Evolutionary conservation across 805 yeast genomes (phyloP).

Genomic region (Priceomyces carsonii): DNA sequence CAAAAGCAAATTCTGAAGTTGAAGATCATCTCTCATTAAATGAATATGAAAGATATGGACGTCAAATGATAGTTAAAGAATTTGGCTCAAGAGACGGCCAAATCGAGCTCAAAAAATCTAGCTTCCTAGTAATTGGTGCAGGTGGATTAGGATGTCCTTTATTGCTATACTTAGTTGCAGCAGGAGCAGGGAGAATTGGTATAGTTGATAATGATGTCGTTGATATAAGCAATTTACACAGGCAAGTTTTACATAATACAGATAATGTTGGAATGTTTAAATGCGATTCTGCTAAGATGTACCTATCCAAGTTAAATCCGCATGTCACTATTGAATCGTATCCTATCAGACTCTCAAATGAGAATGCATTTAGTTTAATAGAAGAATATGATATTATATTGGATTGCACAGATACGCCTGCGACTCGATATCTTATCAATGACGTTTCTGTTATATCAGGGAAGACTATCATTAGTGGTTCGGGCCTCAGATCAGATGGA

Average conservation of each 20-base stretch:
- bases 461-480: constrained; percentile 82
- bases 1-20: constrained; percentile 5
- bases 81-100: constrained; percentile 60
- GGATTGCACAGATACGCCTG: constrained; percentile 95
- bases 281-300: constrained; percentile 72
- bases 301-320: constrained; percentile 63
- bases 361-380: constrained; percentile 66
- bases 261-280: constrained; percentile 67
- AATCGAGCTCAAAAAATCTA: constrained; percentile 52
- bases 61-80: constrained; percentile 92
- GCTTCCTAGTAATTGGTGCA: constrained; percentile 84
- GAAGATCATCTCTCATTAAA: constrained; percentile 41
- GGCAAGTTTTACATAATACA: constrained; percentile 82
- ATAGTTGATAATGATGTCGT: constrained; percentile 86
- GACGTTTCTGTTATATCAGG: constrained; percentile 74
- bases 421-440: constrained; percentile 79
- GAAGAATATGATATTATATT: constrained; percentile 70
- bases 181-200: constrained; percentile 85
- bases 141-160: constrained; percentile 98
- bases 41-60: constrained; percentile 83
- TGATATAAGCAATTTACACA: constrained; percentile 80
- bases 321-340: constrained; percentile 55
- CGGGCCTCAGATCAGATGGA: constrained; percentile 91
- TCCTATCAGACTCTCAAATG: constrained; percentile 49
- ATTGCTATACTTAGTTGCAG: constrained; percentile 76